Conservation (phyloP, 331 rosid species). For the Cydonia oblonga region DNA sequence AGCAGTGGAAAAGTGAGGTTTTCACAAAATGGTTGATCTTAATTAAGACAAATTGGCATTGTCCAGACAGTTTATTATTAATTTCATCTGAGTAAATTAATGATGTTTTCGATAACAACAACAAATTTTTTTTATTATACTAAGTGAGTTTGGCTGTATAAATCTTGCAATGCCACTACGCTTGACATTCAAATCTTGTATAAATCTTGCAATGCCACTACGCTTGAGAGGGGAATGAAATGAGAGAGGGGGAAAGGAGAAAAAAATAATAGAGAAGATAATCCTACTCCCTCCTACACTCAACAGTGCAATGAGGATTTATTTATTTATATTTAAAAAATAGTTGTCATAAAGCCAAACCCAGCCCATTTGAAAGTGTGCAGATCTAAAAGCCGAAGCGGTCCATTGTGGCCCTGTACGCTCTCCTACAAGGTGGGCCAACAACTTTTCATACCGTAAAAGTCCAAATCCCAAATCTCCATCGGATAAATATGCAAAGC, state of each 20-base stretch:
- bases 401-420: slow-evolving; percentile 5
- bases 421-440: slow-evolving; percentile 13
- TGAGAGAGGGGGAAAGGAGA: too few species aligned
- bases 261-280: too few species aligned
- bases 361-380: neutral
- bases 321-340: neutral
- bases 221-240: too few species aligned
- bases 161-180: accelerated
- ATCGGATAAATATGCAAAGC: neutral
- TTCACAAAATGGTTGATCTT: neutral
- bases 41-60: too few species aligned
- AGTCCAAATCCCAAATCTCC: neutral
- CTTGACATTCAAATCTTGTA: too few species aligned
- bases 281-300: too few species aligned
- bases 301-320: neutral
- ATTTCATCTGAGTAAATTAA: too few species aligned
- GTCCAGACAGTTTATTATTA: too few species aligned
- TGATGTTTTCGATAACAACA: neutral
- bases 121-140: too few species aligned
- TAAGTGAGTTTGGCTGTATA: too few species aligned
- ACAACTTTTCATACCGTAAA: neutral
- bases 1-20: neutral
- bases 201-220: too few species aligned
- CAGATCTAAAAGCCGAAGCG: neutral
- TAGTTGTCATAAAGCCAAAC: neutral